phyloP scores from a whole-genome alignment of 108 stramenopile species.

The Cyclotella sp. region DNA sequence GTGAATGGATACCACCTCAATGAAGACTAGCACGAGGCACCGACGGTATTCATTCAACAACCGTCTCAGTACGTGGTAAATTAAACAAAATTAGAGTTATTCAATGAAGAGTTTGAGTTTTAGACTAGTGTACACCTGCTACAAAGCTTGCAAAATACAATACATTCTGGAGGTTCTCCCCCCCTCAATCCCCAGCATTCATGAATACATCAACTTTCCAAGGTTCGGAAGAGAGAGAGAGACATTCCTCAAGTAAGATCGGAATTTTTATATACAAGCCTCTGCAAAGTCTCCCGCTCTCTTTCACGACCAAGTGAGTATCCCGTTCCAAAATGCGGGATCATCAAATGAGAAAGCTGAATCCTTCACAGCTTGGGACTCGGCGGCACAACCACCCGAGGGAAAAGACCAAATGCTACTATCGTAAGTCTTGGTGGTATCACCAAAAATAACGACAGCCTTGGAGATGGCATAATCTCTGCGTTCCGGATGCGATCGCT shows the following conservation, averaged over 20 bases:
- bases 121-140: constrained; percentile 41
- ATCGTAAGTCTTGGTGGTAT: constrained; percentile 35
- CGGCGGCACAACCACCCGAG: constrained; percentile 4
- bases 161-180: constrained; percentile 20
- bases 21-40: too few relatives aligned
- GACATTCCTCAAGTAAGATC: constrained; percentile 9
- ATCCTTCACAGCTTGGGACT: constrained; percentile 16
- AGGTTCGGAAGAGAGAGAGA: constrained; percentile 19
- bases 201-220: constrained; percentile 2
- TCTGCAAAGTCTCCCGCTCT: constrained; percentile 5
- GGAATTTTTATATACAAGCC: constrained; percentile 30
- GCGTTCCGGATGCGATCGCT: constrained; percentile 12
- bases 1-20: too few relatives aligned
- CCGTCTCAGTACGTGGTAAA: neutral
- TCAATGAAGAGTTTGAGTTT: constrained; percentile 17
- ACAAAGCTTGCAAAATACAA: constrained; percentile 34
- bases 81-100: neutral
- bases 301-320: constrained; percentile 48
- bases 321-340: constrained; percentile 48
- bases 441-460: constrained; percentile 41
- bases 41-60: neutral
- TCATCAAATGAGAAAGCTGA: constrained; percentile 34
- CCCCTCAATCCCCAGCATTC: constrained; percentile 11
- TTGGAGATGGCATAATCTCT: constrained; percentile 47
- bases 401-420: constrained; percentile 11